Base-by-base conservation (phyloP, 2,329 filamentous ascomycete genomes). In the Geosmithia flava region DNA sequence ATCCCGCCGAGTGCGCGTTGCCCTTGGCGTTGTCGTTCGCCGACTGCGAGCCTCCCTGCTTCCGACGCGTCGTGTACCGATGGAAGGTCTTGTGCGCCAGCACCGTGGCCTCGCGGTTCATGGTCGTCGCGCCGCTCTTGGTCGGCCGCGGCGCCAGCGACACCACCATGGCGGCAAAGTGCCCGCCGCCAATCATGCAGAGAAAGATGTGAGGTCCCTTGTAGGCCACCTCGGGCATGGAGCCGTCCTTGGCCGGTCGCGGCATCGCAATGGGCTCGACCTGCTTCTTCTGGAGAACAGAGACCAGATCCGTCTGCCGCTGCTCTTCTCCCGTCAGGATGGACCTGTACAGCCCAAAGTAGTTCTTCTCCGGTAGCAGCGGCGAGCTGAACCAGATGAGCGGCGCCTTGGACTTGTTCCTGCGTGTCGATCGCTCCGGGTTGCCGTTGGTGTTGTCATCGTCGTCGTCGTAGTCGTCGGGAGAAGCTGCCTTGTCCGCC, bases 1-100 rank as follows among this genome's bases (percentile, higher is more conserved):
- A 87, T 62, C 94, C 93, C 7, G 90, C 94, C 3, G 93, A 97
- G 65, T 97, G 89, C 0, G 93, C 93, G 44, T 85, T 83, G 15
- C 93, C 91, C 61, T 95, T 95, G n/a, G 90, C 80, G 52, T 87
- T 85, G 63, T 98, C 93, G 62, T 89, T 97, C 27, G 91, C 84
- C 3, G 90, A 94, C 63, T 98, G 93, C 11, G 89, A 83, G 42
- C 94, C 93, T 71, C 93, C 93, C 64, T 98, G 93, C 63, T 98
- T 98, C 55, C 93, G 78, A 54, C 93, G 77, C 6, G 93, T 98
- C 0, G 94, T 98, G 61, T 98, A 98, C 49, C 93, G 79, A 64
- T 98, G 94, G 64, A 97, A 98, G 0, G 91, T 96, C 70, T 98
- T 98, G 66, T 97, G 91, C 0, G 89, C 91, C 43, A 96, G 75